Base-by-base conservation (phyloP, 306 rosid species). In the Trichosanthes cucumerina region DNA sequence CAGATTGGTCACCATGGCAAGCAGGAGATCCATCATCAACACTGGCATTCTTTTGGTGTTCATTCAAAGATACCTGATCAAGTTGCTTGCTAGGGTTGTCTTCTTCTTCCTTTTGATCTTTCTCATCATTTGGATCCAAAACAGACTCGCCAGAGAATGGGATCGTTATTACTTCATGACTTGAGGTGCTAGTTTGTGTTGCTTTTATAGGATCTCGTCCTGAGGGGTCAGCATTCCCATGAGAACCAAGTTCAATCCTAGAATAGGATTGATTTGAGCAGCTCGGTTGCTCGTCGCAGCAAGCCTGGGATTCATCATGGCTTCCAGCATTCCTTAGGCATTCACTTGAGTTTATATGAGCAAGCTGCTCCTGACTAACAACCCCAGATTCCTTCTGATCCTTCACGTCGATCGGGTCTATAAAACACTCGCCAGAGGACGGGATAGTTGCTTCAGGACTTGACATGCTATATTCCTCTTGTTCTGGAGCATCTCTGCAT, bases 31-130 rank as follows among this genome's bases (percentile, higher is more conserved):
- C 69, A 52, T 82, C 75, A 50, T 44, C 58, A 68, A 86, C 81
- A 77, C 50, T 56, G 78, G 82, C 88, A 73, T 44, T 75, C 75
- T 84, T 87, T 23, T 39, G 76, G 49, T 82, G 88, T 87, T 88
- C 86, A 16, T 74, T 79, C 26, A 86, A 65, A 57, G 77, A 78
- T 52, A 70, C 15, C 11, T 75, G 87, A 31, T 79, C 84, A 85
- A 83, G 86, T 83, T 81, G 76, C 1, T 44, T 76, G 36, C 69
- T 63, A 76, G 46, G 54, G 38, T 79, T 85, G n/a, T 60, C 57
- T 39, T 77, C 44, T 11, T 28, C 49, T 43, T 77, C 58, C 41
- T 56, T 77, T 26, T 43, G 59, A 39, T 78, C 74, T 58, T 18
- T 78, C 74, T 78, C 75, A 7, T 63, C 43, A 33, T 11, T 63